phyloP scores from a whole-genome alignment of 1,284 basidiomycete genomes.

The Boletus mariae region DNA sequence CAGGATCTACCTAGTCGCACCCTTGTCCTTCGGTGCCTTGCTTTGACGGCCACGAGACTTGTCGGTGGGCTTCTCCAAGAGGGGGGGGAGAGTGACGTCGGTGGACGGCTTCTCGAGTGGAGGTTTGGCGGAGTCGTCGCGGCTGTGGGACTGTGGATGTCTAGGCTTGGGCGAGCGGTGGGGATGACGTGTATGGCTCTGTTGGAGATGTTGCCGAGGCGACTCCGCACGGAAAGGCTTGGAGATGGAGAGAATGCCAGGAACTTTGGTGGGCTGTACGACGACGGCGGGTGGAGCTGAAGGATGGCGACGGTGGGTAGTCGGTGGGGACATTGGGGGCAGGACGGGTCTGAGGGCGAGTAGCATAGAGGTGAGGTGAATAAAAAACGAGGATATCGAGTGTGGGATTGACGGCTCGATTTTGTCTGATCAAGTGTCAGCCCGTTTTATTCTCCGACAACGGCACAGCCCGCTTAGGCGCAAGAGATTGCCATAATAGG shows the following conservation, averaged over 20 bases:
- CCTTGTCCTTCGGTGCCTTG: constrained; percentile 33
- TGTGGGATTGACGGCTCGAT: constrained; percentile 7
- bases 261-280: constrained; percentile 66
- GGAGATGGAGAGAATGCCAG: constrained; percentile 65
- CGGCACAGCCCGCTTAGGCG: constrained; percentile 30
- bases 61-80: constrained; percentile 28
- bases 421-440: constrained; percentile 31
- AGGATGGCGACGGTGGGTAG: constrained; percentile 56
- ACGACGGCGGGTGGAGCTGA: constrained; percentile 63
- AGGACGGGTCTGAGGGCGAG: constrained; percentile 58
- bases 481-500: constrained; percentile 19
- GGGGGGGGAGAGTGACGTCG: constrained; percentile 9
- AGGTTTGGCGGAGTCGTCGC: constrained; percentile 17
- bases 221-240: constrained; percentile 45
- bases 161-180: constrained; percentile 37
- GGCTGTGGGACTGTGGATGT: constrained; percentile 23
- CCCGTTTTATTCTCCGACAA: constrained; percentile 34
- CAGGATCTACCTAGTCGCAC: constrained; percentile 26
- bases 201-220: constrained; percentile 33
- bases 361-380: constrained; percentile 44
- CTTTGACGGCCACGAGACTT: constrained; percentile 29
- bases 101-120: constrained; percentile 13
- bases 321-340: constrained; percentile 33
- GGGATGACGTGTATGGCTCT: constrained; percentile 32
- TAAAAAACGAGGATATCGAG: constrained; percentile 31